Percentiles rank a stretch among this genome's conserved stretches.
phyloP scores from a whole-genome alignment of 768 basidiomycete species.

The Flagelloscypha sp. region DNA sequence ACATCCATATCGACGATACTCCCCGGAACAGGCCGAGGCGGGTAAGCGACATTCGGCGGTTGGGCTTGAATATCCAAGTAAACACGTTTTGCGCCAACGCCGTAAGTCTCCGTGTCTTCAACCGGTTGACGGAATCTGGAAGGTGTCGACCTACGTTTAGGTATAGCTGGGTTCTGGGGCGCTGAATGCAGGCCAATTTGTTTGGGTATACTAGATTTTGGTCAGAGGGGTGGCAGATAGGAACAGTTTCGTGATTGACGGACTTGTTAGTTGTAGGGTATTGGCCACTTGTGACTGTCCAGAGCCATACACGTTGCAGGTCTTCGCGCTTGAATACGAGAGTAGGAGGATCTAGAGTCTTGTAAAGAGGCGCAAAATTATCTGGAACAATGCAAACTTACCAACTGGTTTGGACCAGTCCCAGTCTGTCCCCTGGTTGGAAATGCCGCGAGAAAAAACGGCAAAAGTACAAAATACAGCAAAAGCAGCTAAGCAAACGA shows the following conservation, averaged over 20 bases:
- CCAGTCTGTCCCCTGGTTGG: constrained; percentile 34
- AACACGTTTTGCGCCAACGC: constrained; percentile 64
- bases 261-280: constrained; percentile 72
- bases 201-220: constrained; percentile 43
- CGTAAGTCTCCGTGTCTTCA: constrained; percentile 43
- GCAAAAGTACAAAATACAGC: constrained; percentile 41
- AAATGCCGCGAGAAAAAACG: constrained; percentile 35
- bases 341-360: constrained; percentile 46
- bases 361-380: too few relatives aligned
- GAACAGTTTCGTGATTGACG: constrained; percentile 19
- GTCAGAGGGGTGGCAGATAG: constrained; percentile 7
- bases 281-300: constrained; percentile 89
- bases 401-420: too few relatives aligned
- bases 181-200: constrained; percentile 47
- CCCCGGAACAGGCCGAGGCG: constrained; percentile 74
- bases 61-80: constrained; percentile 63
- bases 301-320: constrained; percentile 81
- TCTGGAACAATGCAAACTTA: too few relatives aligned
- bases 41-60: constrained; percentile 62
- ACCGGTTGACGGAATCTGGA: constrained; percentile 40
- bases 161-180: constrained; percentile 62
- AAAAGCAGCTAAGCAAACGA: constrained; percentile 43
- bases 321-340: constrained; percentile 65
- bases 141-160: constrained; percentile 40
- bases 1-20: constrained; percentile 86